These are phyloP conservation scores for Tolypocladium tundrense DNA, from an alignment of 2,329 filamentous ascomycete species.

Conservation along the genomic window DNA sequence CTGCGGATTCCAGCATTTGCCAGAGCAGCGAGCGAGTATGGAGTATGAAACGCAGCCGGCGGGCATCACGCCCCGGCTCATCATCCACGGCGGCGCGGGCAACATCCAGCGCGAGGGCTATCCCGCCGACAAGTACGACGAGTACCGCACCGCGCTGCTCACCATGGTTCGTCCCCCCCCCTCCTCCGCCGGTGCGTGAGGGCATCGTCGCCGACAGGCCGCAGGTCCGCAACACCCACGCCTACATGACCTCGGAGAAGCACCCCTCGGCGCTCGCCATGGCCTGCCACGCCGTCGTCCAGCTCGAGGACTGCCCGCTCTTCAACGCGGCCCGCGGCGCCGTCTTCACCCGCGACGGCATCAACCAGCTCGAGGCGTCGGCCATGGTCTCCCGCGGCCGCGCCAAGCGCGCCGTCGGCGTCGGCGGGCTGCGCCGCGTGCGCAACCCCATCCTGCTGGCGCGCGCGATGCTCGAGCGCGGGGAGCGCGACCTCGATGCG, in stretches of 20 bases:
- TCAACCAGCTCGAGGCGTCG: conserved; percentile 77
- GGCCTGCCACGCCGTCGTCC: conserved; percentile 63
- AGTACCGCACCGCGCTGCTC: conserved; percentile 51
- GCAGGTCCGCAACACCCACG: conserved; percentile 33
- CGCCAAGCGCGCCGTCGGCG: conserved; percentile 67
- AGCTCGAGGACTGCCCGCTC: conserved; percentile 69
- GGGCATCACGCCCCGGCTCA: conserved; percentile 43
- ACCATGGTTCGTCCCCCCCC: conserved; percentile 37
- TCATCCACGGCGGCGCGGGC: conserved; percentile 66
- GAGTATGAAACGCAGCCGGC: conserved; percentile 24
- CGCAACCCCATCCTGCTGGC: conserved; percentile 73
- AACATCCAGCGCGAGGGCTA: conserved; percentile 53
- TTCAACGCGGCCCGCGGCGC: conserved; percentile 81
- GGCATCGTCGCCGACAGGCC: not conserved
- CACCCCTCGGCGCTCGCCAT: conserved; percentile 56
- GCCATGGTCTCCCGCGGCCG: conserved; percentile 71
- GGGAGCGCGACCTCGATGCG: conserved; percentile 47
- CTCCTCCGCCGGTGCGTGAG: not conserved
- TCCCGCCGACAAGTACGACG: conserved; percentile 43
- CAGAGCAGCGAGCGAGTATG: conserved; percentile 18
- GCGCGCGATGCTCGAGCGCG: conserved; percentile 56
- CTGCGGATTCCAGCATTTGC: not conserved
- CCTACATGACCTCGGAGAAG: conserved; percentile 32
- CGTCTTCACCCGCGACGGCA: conserved; percentile 74
- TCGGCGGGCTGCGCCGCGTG: conserved; percentile 63